Base-by-base conservation (phyloP, 148 eudicot species). In the Cornus florida region DNA sequence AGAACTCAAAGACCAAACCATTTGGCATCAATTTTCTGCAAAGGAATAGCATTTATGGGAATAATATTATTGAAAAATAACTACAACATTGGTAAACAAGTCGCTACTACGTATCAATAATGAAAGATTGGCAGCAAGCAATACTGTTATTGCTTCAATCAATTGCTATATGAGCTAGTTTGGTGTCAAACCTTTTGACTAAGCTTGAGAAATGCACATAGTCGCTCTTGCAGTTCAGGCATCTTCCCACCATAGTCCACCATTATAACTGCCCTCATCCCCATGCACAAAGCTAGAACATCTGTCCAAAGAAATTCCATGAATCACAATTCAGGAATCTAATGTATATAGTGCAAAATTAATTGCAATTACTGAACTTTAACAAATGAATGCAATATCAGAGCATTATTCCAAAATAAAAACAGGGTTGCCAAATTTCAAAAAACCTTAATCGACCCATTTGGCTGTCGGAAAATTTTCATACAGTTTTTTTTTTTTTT, bases 201-300 rank as follows among this genome's bases (percentile, higher is more conserved):
- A 41, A 78, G 71, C 73, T 86, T 80, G 76, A 92, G 82, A 80
- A 95, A 81, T 23, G 87, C 78, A 77, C 91, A 88, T 67, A 95
- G 87, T 6, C 76, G 89, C 28, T 87, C 86, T 88, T 85, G 92
- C 78, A 95, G 80, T 83, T 93, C 97, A 65, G 99, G 99, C 98
- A 95, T 87, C 91, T 91, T 95, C 81, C 99, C 99, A 83, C 99
- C 99, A 84, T 95, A 95, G 88, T 95, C 99, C 65, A 95, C 91
- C 99, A 95, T 93, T 72, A 95, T 82, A 79, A 90, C 92, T 17
- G 99, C 91, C 81, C 99, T 90, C 99, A 95, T 93, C 77, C 93
- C 86, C 24, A 93, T 86, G 85, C 96, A 91, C 84, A 95, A 87
- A 83, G 97, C 97, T 77, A 95, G 69, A 22, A 93, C 69, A 88